Evolutionary conservation across 129 eudicot species (phyloP), one percentile per base, ranked within the genome.

Genomic region (Flaveria trinervia): DNA sequence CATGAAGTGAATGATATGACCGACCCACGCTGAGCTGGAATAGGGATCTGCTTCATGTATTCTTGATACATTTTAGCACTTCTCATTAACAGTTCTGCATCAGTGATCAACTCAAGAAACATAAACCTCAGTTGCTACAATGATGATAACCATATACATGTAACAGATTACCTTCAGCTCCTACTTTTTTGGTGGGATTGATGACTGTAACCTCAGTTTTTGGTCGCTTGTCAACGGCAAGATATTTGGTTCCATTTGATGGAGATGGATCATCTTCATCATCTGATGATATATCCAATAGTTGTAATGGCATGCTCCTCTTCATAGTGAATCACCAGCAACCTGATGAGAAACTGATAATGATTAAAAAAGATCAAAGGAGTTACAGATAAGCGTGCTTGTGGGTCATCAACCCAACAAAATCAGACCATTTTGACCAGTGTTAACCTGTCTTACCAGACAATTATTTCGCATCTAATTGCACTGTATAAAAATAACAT

Each of bases 31-130:
- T 71, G 65, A 4, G 71, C 61, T 18, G 98, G 98, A 41, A 93
- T 76, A 7, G 92, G 91, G 67, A 93, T 80, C 45, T 82, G 69
- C 72, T 79, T 88, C 97, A 88, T 90, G 88, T 76, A 84, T 5
- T 90, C 89, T 79, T 93, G 96, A 77, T 93, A 90, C 83, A 86
- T 84, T 65, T 82, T 70, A 30, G 97, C 97, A 66, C 79, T 82
- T 76, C 84, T 83, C 46, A 73, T 39, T 60, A 83, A 48, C 73
- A 75, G 4, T 23, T 78, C 96, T 88, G 90, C 87, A 78, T 54
- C 39, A 59, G 73, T 12, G 23, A 33, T 39, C 4, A 65, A 65
- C 22, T 59, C 23, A 30, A 18, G 16, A 54, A n/a, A 39, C 30
- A 30, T 48, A 62, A 15, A 51, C 16, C 10, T 17, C 25, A 1